Evolutionary conservation across 805 yeast species (phyloP).

Genomic region (Saccharomycopsis malanga): DNA sequence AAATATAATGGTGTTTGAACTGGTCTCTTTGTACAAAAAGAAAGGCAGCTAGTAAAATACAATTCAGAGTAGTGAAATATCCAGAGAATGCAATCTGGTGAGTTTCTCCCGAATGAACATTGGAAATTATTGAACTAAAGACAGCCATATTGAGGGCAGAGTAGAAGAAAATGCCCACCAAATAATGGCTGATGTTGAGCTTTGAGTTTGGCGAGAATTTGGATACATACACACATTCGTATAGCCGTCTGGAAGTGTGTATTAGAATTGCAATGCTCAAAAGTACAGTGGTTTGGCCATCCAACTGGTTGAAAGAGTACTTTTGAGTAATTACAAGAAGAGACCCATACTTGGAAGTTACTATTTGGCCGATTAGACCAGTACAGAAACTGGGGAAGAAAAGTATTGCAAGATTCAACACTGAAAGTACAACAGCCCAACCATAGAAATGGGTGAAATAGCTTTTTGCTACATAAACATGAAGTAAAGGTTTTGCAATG

Average conservation of each 20-base stretch:
- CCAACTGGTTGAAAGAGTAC: background rate
- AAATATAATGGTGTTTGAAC: slow-evolving; percentile 27
- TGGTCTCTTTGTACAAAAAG: slow-evolving; percentile 39
- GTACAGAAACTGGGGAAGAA: background rate
- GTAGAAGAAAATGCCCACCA: slow-evolving; percentile 59
- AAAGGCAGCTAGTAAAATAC: slow-evolving; percentile 24
- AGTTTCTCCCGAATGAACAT: background rate
- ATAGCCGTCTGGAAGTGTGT: slow-evolving; percentile 50
- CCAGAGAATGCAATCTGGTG: background rate
- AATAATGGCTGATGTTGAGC: slow-evolving; percentile 61
- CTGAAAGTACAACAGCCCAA: slow-evolving; percentile 33
- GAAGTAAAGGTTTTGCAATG: too few species aligned
- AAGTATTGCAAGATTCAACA: background rate
- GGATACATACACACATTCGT: slow-evolving; percentile 47
- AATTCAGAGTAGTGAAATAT: background rate
- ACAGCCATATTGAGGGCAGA: slow-evolving; percentile 33
- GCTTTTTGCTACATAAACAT: slow-evolving; percentile 50
- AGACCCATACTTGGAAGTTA: background rate
- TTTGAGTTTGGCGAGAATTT: slow-evolving; percentile 41
- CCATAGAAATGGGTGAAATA: slow-evolving; percentile 61
- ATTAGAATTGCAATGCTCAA: slow-evolving; percentile 29
- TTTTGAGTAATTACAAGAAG: background rate
- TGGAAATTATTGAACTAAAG: background rate
- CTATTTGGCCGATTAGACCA: background rate
- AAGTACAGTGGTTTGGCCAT: background rate